A percentile compares a stretch with the other conserved stretches of the same genome.
Evolutionary conservation across 208 protist genomes (phyloP).

Genomic region (Trypanosoma lewisi): DNA sequence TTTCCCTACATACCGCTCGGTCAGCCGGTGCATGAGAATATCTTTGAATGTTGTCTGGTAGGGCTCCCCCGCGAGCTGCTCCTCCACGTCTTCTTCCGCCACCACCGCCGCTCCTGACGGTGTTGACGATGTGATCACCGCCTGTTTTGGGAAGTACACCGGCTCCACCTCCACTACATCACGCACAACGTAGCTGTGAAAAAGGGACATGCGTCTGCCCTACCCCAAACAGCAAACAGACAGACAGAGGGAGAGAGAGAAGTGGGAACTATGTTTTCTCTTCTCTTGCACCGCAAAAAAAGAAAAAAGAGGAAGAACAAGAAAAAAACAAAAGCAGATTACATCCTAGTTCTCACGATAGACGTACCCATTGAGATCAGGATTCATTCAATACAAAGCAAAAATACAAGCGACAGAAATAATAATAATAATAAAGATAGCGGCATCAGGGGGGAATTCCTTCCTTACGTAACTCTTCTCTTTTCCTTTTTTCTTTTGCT

Average conservation of each 20-base stretch:
- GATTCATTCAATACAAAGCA: no score
- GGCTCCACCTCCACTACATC: slow-evolving; percentile 81
- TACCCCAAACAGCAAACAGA: neutral
- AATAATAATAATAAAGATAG: no score
- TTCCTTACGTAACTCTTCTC: no score
- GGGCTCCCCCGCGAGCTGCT: slow-evolving; percentile 1
- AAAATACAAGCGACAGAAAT: no score
- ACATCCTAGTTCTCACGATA: no score
- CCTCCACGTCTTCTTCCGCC: neutral
- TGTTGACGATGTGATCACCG: neutral
- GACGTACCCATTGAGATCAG: no score
- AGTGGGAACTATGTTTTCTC: neutral
- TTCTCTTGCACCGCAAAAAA: neutral
- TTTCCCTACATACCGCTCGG: slow-evolving; percentile 80
- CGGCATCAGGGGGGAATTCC: no score
- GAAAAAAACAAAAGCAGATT: neutral
- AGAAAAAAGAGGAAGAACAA: neutral
- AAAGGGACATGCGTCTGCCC: slow-evolving; percentile 29
- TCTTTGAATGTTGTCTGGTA: slow-evolving; percentile 46
- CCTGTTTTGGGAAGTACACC: slow-evolving; percentile 61
- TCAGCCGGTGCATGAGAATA: slow-evolving; percentile 69
- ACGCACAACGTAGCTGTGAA: slow-evolving; percentile 61
- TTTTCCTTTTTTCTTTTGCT: no score
- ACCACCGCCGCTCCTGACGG: neutral
- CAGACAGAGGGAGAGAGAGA: no score